Evolutionary conservation across 83 land plant species (phyloP), one percentile per base, ranked within the genome.

Genomic region (Picea engelmannii): DNA sequence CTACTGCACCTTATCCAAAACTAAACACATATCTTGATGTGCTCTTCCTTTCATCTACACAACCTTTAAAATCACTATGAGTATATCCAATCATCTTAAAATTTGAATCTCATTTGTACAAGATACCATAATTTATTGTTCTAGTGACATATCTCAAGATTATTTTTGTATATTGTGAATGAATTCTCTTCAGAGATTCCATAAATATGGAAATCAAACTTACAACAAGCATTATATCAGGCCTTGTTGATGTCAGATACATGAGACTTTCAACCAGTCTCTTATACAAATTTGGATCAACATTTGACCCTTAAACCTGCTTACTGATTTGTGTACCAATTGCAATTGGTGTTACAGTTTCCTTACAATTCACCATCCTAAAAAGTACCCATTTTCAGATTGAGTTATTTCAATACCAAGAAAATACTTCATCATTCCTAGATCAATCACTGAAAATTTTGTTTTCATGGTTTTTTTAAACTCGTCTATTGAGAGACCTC

Each of bases 321-420:
- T 42, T 42, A 27, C 23, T 73, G 18, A 40, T 31, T 20, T 76
- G 76, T 66, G 64, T 68, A 8, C 66, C 76, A 15, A 5, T 42
- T 6, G 31, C 5, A 24, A 79, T 66, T 40, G 85, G 85, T 40
- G 18, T 73, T 73, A 42, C 13, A 5, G 1, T 2, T 18, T 13
- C 2, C 8, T 75, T 75, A 18, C 8, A 18, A 18, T 75, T 75
- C 20, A 10, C 12, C 23, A 75, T 75, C 42, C 35, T 31, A 31
- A 31, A 31, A 31, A 31, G 35, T 31, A 31, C 35, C 35, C 35
- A 31, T 75, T 44, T 5, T 77, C 35, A 2, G 3, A 1, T 83
- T 85, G 78, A 20, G 23, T 68, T 2, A 85, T 27, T 49, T 85
- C 61, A 27, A 83, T 81, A 15, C 81, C 82, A 74, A 85, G 82